Evolutionary conservation across 2,329 filamentous ascomycete species (phyloP), one percentile per base, ranked within the genome.

Genomic region (Xylariomycetidae sp.): DNA sequence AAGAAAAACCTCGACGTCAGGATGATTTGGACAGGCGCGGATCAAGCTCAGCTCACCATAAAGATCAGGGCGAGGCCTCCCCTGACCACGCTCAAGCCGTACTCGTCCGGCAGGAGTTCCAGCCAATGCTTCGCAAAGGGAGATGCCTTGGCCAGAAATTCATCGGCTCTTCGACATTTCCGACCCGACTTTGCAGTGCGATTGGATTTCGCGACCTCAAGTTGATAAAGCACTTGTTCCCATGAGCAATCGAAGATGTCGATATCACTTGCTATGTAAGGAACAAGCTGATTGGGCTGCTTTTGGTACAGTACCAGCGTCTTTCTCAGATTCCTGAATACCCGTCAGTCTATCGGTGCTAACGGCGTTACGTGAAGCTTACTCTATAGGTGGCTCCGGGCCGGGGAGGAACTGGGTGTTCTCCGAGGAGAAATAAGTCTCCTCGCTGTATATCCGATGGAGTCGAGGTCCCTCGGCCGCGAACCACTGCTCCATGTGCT

Each of bases 61-160:
- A 36, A 36, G 5, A 36, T 19, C 16, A 36, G 16, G 22, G 23
- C 34, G 3, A 36, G 8, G 4, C 34, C 34, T 10, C 34, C 34
- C 5, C 34, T 28, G 6, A 36, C 17, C 11, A 36, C 15, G 12
- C 29, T 31, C 5, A 32, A 25, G 16, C 34, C 34, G 14, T 36
- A 36, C 17, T 36, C 23, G 12, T 36, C 34, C 11, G 34, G 34
- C 16, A 36, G 17, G 8, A 36, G 25, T 7, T 36, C 34, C 11
- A 36, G 26, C 34, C 34, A 36, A 14, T 25, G 27, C 16, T 36
- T 30, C 1, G 15, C 25, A 13, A 31, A 36, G 4, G 34, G 28
- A 12, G 34, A 28, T 2, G 34, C 25, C 6, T 36, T 36, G 17
- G 34, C 34, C 25, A 36, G 25, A 18, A 36, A 32, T 6, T 30